A percentile compares a stretch with the other conserved stretches of the same genome.
phyloP scores from a whole-genome alignment of 768 basidiomycete genomes.

The Filobasidium floriforme region DNA sequence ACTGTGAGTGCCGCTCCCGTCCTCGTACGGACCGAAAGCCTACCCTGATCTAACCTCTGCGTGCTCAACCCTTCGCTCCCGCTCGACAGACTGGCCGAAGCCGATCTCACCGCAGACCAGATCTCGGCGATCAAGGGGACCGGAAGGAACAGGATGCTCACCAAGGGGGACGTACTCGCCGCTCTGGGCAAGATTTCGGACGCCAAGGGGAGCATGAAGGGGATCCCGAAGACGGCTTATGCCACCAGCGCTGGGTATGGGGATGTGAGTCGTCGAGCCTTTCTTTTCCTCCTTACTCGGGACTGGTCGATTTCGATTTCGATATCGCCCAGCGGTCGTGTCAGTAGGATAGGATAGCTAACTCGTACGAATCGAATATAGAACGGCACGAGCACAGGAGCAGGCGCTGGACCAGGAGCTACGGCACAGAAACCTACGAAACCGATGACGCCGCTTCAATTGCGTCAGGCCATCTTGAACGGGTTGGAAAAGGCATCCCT shows the following conservation, averaged over 20 bases:
- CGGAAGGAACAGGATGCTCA: constrained; percentile 84
- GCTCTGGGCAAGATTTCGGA: constrained; percentile 67
- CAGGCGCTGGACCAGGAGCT: constrained; percentile 23
- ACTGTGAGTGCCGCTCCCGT: constrained; percentile 44
- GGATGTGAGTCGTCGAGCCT: constrained; percentile 28
- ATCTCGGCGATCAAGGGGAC: constrained; percentile 70
- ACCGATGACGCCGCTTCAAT: constrained; percentile 26
- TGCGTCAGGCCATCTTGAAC: constrained; percentile 36
- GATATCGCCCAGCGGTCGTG: too few species aligned
- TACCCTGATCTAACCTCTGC: not conserved
- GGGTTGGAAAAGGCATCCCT: constrained; percentile 38
- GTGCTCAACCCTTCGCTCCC: too few species aligned
- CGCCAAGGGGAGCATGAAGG: constrained; percentile 41
- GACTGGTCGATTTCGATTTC: not conserved
- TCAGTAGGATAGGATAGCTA: too few species aligned
- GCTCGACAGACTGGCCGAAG: constrained; percentile 34
- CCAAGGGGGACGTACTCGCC: constrained; percentile 88
- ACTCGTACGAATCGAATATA: too few species aligned
- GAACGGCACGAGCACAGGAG: not conserved
- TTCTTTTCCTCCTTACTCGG: not conserved
- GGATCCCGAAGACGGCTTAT: constrained; percentile 32
- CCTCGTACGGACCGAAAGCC: not conserved
- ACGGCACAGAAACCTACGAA: constrained; percentile 27
- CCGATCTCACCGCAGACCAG: constrained; percentile 32
- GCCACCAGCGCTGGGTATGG: constrained; percentile 35